phyloP scores from a whole-genome alignment of 2,329 filamentous ascomycete genomes.

The Coleophoma cylindrospora region DNA sequence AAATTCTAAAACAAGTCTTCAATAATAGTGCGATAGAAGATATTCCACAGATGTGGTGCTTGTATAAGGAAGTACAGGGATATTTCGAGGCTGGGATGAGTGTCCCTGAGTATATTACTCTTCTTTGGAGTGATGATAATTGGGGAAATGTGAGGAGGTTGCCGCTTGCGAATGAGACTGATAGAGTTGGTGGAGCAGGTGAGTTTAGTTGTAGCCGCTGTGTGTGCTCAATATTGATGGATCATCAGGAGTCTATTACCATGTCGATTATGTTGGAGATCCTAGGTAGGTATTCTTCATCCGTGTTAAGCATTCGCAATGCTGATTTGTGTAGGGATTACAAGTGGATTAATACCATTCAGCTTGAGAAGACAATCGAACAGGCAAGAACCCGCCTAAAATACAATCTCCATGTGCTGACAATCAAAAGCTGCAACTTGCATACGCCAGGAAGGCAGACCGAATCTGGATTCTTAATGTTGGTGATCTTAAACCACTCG shows the following conservation, averaged over 20 bases:
- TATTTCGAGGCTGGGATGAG: constrained; percentile 61
- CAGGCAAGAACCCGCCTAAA: constrained; percentile 25
- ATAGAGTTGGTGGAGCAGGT: constrained; percentile 56
- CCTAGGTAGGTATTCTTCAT: not conserved
- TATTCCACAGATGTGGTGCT: constrained; percentile 64
- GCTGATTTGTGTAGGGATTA: constrained; percentile 29
- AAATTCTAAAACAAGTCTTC: constrained; percentile 52
- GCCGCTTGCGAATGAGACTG: constrained; percentile 53
- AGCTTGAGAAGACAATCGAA: constrained; percentile 60
- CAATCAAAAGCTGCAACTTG: constrained; percentile 50
- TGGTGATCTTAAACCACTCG: constrained; percentile 55
- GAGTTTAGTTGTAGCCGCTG: not conserved
- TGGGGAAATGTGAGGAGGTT: constrained; percentile 61
- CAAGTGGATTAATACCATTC: constrained; percentile 62
- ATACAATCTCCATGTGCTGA: too few species aligned
- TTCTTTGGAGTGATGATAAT: constrained; percentile 68
- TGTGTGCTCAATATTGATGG: not conserved
- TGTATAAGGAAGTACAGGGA: constrained; percentile 70
- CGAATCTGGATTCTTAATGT: constrained; percentile 59
- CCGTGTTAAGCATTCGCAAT: too few species aligned
- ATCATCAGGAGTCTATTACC: constrained; percentile 48
- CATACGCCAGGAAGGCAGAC: constrained; percentile 48
- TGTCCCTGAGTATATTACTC: constrained; percentile 62
- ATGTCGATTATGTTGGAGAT: constrained; percentile 46
- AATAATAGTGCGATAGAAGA: constrained; percentile 35